Evolutionary conservation across 306 rosid genomes (phyloP).

Genomic region (Quercus aquifolioides): DNA sequence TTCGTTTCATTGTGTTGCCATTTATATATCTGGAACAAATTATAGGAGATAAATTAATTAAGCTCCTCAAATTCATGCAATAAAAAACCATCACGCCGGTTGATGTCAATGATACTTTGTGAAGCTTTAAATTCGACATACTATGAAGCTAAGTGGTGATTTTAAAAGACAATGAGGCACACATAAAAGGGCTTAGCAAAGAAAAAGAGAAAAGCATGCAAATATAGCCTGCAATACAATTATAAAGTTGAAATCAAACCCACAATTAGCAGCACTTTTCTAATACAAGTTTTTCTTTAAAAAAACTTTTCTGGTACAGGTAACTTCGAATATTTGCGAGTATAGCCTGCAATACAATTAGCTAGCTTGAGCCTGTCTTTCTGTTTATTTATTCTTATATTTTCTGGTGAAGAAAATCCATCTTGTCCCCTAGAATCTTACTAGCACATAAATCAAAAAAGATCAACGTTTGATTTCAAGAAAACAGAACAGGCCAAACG

Average conservation of each 20-base stretch:
- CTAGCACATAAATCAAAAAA: neutral
- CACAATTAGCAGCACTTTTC: neutral
- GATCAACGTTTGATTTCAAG: neutral
- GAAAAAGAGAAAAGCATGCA: neutral
- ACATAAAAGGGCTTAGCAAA: neutral
- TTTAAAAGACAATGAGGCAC: too few species aligned
- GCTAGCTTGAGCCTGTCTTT: neutral
- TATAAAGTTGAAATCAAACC: neutral
- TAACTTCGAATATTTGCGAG: neutral
- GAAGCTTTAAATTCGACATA: too few species aligned
- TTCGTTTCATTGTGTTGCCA: too few species aligned
- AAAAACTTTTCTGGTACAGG: neutral
- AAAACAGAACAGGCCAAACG: constrained; percentile 6
- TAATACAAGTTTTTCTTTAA: neutral
- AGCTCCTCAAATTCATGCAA: too few species aligned
- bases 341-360: neutral
- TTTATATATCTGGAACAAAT: too few species aligned
- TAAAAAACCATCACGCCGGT: too few species aligned
- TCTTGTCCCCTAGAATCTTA: neutral
- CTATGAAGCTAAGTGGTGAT: too few species aligned
- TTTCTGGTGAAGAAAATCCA: neutral
- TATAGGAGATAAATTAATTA: too few species aligned
- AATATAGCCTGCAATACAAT: too few species aligned
- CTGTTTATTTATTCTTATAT: neutral
- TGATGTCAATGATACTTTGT: too few species aligned